A percentile compares a stretch with the other conserved stretches of the same genome.
These are phyloP conservation scores for Hippophae rhamnoides DNA, from an alignment of 306 rosid genomes.

Conservation along the genomic window DNA sequence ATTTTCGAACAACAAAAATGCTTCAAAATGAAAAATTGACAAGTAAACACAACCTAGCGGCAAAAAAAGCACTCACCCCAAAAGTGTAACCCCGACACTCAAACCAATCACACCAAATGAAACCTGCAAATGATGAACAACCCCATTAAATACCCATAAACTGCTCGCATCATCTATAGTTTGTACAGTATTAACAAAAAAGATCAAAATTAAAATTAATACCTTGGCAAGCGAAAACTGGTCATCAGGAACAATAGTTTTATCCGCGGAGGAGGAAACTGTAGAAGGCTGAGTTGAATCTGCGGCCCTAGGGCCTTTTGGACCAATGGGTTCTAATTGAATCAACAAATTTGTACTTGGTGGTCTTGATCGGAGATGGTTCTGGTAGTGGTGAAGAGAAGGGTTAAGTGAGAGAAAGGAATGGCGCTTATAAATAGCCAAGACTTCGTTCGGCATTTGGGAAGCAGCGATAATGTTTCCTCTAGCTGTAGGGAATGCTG, in stretches of 20 bases:
- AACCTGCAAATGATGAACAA: slow-evolving; percentile 39
- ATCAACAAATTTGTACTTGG: slow-evolving; percentile 3
- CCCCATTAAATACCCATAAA: background rate
- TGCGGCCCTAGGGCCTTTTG: slow-evolving; percentile 35
- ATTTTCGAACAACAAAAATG: background rate
- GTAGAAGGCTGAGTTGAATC: slow-evolving; percentile 60
- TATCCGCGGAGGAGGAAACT: slow-evolving; percentile 24
- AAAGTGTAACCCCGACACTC: slow-evolving; percentile 60
- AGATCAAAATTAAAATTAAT: background rate
- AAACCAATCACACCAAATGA: slow-evolving; percentile 82
- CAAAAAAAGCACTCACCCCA: slow-evolving; percentile 44
- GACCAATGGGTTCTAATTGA: slow-evolving; percentile 15
- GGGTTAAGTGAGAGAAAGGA: slow-evolving; percentile 17
- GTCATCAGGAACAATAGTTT: slow-evolving; percentile 44
- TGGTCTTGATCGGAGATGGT: slow-evolving; percentile 6
- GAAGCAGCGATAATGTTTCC: slow-evolving; percentile 15
- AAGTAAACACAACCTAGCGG: background rate
- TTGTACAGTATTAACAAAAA: background rate
- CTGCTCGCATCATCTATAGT: too few relatives aligned
- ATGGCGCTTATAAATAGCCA: slow-evolving; percentile 16
- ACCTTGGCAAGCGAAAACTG: slow-evolving; percentile 72
- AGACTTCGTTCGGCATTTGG: slow-evolving; percentile 3
- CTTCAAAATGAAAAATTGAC: background rate
- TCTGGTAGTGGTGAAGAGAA: background rate
- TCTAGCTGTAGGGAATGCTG: slow-evolving; percentile 9